Percentiles rank a stretch among this genome's conserved stretches.
These are phyloP conservation scores for Penicillium herquei DNA, from an alignment of 495 filamentous ascomycete species.

Conservation along the genomic window DNA sequence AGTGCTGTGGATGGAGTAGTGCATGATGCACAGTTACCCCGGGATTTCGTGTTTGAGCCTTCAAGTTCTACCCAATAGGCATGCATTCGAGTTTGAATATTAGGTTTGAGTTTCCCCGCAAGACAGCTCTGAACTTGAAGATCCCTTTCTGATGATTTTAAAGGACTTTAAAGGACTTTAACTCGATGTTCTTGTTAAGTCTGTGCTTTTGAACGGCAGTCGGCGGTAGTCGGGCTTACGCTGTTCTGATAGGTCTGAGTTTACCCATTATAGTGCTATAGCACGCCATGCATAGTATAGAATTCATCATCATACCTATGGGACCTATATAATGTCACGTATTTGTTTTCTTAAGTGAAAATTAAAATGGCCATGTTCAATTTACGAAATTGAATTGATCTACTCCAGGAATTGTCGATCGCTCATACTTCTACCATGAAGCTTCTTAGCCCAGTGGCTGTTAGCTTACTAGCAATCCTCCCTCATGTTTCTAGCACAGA, in stretches of 20 bases:
- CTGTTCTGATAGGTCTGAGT: background rate
- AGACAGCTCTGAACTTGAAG: too few relatives aligned
- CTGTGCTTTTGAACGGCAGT: conserved; percentile 1
- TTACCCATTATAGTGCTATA: conserved; percentile 3
- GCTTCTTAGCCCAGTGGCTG: background rate
- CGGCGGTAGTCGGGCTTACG: background rate
- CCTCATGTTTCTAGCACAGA: background rate
- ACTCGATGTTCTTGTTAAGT: background rate
- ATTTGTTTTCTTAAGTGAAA: too few relatives aligned
- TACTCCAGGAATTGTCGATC: too few relatives aligned
- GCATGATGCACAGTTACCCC: too few relatives aligned
- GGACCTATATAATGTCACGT: background rate
- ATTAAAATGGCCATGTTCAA: too few relatives aligned
- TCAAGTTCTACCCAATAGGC: too few relatives aligned
- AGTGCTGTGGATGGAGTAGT: too few relatives aligned
- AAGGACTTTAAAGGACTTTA: too few relatives aligned
- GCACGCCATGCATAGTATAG: background rate
- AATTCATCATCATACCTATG: background rate
- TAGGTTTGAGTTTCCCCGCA: too few relatives aligned
- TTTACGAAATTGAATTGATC: background rate
- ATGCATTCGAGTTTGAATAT: too few relatives aligned
- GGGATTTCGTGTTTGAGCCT: too few relatives aligned
- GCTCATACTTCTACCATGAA: background rate
- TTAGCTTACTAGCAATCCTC: background rate
- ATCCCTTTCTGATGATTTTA: too few relatives aligned